phyloP scores from a whole-genome alignment of 2,329 filamentous ascomycete species.

The Drechslerella dactyloides region DNA sequence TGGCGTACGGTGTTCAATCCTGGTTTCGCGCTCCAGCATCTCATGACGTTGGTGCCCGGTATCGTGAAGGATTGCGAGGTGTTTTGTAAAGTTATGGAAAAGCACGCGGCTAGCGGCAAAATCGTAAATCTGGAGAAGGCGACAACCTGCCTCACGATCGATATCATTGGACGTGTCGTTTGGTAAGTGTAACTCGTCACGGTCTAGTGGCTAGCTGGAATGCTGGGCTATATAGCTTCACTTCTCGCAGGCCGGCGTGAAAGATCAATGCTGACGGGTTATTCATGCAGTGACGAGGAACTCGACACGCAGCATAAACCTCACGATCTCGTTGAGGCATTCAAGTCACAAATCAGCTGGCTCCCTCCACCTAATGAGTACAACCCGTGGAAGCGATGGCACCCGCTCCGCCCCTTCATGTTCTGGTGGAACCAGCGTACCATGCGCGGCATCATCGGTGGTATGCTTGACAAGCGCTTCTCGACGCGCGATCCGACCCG shows the following conservation, averaged over 20 bases:
- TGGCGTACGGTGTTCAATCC: conserved; percentile 58
- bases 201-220: neutral
- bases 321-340: conserved; percentile 40
- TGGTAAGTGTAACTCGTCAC: conserved; percentile 30
- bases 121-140: conserved; percentile 55
- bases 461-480: conserved; percentile 41
- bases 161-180: conserved; percentile 50
- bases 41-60: conserved; percentile 57
- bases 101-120: conserved; percentile 52
- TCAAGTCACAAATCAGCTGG: conserved; percentile 47
- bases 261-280: neutral
- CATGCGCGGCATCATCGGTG: conserved; percentile 34
- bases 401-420: conserved; percentile 29
- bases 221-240: neutral
- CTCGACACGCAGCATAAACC: conserved; percentile 36
- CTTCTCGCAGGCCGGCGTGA: too few species aligned
- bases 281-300: conserved; percentile 18
- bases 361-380: conserved; percentile 8
- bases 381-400: conserved; percentile 36
- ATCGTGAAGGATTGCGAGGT: conserved; percentile 56
- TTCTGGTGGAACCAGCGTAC: conserved; percentile 43
- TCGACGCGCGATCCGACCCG: conserved; percentile 12
- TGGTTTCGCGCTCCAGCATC: conserved; percentile 58
- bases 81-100: conserved; percentile 53
- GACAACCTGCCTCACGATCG: conserved; percentile 46